Evolutionary conservation across 129 eudicot species (phyloP).

Genomic region (Sambucus nigra): DNA sequence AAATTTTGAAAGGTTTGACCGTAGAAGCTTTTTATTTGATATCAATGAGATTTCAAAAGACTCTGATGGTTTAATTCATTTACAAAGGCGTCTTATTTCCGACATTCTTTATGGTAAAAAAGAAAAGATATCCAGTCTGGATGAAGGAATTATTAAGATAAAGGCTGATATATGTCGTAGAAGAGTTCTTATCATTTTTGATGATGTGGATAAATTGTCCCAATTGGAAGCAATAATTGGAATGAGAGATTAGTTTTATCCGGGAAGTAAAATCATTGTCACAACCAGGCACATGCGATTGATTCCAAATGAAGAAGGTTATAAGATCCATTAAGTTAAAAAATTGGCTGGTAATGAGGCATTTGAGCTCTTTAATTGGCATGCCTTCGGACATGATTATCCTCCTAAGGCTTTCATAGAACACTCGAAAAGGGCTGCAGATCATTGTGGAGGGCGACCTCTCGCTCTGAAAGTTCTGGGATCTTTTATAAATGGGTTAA

Average conservation of each 20-base stretch:
- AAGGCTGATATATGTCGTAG: neutral
- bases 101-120: constrained; percentile 3
- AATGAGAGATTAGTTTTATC: constrained; percentile 1
- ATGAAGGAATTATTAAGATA: constrained; percentile 5
- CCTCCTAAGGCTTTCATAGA: neutral
- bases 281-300: constrained; percentile 2
- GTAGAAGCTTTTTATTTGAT: neutral
- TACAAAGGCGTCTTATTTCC: neutral
- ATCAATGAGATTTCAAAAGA: neutral
- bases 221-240: constrained; percentile 7
- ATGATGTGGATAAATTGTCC: constrained; percentile 5
- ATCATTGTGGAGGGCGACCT: constrained; percentile 11
- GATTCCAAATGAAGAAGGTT: neutral
- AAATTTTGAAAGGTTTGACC: constrained; percentile 4
- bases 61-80: neutral
- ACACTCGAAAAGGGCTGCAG: neutral
- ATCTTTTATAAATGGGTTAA: neutral
- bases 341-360: neutral
- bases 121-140: neutral
- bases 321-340: neutral
- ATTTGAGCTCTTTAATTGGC: constrained; percentile 1
- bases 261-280: constrained; percentile 11
- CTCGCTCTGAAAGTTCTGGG: constrained; percentile 12
- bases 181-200: constrained; percentile 9
- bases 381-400: neutral